These are phyloP conservation scores for Neoscytalidium dimidiatum DNA, from an alignment of 2,329 filamentous ascomycete genomes.

Conservation along the genomic window DNA sequence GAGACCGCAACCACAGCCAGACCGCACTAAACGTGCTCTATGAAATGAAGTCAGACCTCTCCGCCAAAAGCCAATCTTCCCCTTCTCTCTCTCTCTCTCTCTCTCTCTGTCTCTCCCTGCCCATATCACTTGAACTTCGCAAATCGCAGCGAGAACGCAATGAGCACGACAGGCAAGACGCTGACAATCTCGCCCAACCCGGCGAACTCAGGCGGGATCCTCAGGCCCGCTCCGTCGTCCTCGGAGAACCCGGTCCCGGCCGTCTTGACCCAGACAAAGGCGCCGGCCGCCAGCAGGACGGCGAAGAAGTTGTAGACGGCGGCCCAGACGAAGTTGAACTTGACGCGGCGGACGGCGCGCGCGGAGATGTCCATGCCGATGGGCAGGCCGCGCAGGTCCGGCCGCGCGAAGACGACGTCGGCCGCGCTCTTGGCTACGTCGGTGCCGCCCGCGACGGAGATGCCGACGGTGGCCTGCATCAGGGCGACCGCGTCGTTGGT, in stretches of 20 bases:
- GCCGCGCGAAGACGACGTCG: slow-evolving; percentile 67
- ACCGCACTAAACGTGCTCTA: too few species aligned
- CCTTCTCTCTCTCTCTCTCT: not conserved
- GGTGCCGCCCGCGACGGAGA: slow-evolving; percentile 63
- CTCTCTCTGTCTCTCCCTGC: not conserved
- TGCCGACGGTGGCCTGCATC: slow-evolving; percentile 68
- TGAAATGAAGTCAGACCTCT: not conserved
- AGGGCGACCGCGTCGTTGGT: slow-evolving; percentile 78
- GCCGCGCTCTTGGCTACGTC: slow-evolving; percentile 69
- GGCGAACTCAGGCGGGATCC: slow-evolving; percentile 65
- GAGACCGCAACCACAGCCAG: too few species aligned
- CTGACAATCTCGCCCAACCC: slow-evolving; percentile 74
- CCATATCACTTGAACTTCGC: not conserved
- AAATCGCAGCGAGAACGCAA: slow-evolving; percentile 54
- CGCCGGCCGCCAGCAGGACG: slow-evolving; percentile 66
- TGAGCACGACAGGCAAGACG: slow-evolving; percentile 67
- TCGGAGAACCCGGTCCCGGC: not conserved
- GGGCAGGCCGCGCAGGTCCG: slow-evolving; percentile 58
- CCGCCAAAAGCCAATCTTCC: not conserved
- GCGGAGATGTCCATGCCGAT: slow-evolving; percentile 58
- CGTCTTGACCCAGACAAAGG: slow-evolving; percentile 54
- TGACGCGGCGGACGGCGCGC: slow-evolving; percentile 43
- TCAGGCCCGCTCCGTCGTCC: not conserved
- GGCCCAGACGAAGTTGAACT: slow-evolving; percentile 71
- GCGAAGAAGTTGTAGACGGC: slow-evolving; percentile 71